Evolutionary conservation across 208 protist genomes (phyloP).

Genomic region (Kentomonas sorsogonicus): DNA sequence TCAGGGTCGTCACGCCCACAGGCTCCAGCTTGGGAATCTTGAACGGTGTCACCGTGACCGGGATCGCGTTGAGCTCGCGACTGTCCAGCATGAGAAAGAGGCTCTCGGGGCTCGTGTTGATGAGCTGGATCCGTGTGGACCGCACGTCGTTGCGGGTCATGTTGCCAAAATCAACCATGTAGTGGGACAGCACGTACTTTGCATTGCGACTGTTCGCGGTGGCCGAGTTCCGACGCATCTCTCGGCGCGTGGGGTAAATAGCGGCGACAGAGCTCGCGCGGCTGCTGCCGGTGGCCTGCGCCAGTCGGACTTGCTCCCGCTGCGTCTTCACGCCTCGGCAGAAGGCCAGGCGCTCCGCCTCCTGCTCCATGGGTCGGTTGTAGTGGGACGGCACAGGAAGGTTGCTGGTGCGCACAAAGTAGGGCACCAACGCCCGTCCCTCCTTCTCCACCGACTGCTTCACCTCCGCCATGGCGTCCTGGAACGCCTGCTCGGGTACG

Average conservation of each 20-base stretch:
- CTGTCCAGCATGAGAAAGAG: conserved; percentile 78
- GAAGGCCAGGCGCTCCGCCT: conserved; percentile 78
- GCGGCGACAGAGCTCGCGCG: not conserved
- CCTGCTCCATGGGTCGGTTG: conserved; percentile 19
- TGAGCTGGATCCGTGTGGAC: conserved; percentile 65
- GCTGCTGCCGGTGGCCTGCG: not conserved
- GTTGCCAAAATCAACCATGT: conserved; percentile 93
- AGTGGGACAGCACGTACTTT: conserved; percentile 81
- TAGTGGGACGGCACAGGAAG: not conserved
- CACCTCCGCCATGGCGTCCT: not conserved
- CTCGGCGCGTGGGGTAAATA: conserved; percentile 18
- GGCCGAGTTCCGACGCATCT: conserved; percentile 45
- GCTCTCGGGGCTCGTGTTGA: conserved; percentile 74
- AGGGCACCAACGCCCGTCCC: conserved; percentile 4
- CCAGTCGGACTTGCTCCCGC: not conserved
- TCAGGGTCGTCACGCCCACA: conserved; percentile 38
- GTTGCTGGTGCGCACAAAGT: not conserved
- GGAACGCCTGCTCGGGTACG: not conserved
- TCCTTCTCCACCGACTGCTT: conserved; percentile 7
- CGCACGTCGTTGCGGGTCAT: conserved; percentile 84
- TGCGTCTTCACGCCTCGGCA: conserved; percentile 14
- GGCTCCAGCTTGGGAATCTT: conserved; percentile 67
- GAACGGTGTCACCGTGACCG: conserved; percentile 67
- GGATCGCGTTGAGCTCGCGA: conserved; percentile 48
- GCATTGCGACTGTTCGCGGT: conserved; percentile 23